Evolutionary conservation across 345 rosid species (phyloP), one percentile per base, ranked within the genome.

Genomic region (Erucastrum elatum): DNA sequence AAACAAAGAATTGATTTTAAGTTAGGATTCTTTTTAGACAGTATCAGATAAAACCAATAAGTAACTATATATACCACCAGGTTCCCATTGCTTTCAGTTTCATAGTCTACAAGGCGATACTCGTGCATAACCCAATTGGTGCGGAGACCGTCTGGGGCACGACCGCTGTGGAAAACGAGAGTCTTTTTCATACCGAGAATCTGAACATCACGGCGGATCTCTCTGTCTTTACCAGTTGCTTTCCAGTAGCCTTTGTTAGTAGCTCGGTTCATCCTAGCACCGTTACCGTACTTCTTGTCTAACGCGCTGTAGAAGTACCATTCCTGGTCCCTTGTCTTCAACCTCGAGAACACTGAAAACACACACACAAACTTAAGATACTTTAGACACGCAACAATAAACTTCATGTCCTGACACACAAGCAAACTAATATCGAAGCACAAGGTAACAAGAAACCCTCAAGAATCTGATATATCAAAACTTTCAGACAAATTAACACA

Each of bases 41-140:
- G 16, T 67, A 31, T 66, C 8, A 68, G 49, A 25, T 13, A 35
- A 68, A 35, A 60, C 51, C 62, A 21, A 37, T 53, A 41, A 70
- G 75, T 27, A 17, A 69, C 17, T 31, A 0, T 33, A 61, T 12
- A 10, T 75, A 88, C 98, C 96, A 86, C 89, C 64, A 73, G 34
- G 61, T 75, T 71, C 59, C 87, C 86, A 7, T 79, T 77, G 37
- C 53, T 84, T n/a, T 87, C 87, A 17, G 72, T 77, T 66, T 88
- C 96, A 60, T 84, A 87, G 7, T 92, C 97, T 72, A 82, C 87
- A 58, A 94, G 92, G 16, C 97, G 89, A 77, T 94, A 94, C 77
- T 94, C 98, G 2, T 94, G 98, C 97, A 94, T 94, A 31, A 94
- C 98, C 98, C 98, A 94, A 79, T 94, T 86, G 49, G 98, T 92